Base-by-base conservation (phyloP, 345 rosid genomes). In the Carallia brachiata region DNA sequence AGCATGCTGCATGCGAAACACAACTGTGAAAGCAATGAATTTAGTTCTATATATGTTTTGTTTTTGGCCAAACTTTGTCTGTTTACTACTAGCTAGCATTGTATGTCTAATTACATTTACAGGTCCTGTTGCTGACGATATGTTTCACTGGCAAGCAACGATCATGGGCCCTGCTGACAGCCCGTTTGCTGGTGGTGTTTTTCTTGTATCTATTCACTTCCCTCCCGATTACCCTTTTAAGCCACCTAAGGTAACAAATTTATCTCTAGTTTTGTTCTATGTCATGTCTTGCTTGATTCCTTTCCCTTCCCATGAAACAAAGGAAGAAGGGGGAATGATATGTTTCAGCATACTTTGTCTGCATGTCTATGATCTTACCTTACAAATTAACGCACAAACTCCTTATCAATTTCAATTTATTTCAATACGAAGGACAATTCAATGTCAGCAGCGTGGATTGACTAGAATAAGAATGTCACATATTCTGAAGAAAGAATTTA, bases 161-260 rank as follows among this genome's bases (percentile, higher is more conserved):
- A 65, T 65, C 7, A 65, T 72, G 70, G 75, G 70, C 36, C 75
- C 75, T 15, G 59, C 70, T 72, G 75, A 72, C 10, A 72, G 70
- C 60, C 75, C 75, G 2, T 65, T 72, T 64, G 19, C 75, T 71
- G 75, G 69, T 4, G 75, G 75, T 15, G 75, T 71, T 30, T 71
- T 71, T 36, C 75, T 71, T 7, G 69, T 71, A 6, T 64, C 75
- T 0, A 71, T 71, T 65, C 75, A 72, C 48, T 72, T 72, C 7
- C 75, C 75, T 6, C 75, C 75, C 27, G 75, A 72, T 57, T 65
- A 72, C 53, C 75, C 75, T 32, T 72, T 72, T 37, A 72, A 72
- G 69, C 75, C 75, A 5, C 75, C 75, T 10, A 72, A 72, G 75
- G 75, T 65, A 48, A 48, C 36, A 27, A 4, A 30, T 8, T 44